Percentiles rank a stretch among this genome's conserved stretches.
Evolutionary conservation across 306 rosid genomes (phyloP).

Genomic region (Clitoria ternatea): DNA sequence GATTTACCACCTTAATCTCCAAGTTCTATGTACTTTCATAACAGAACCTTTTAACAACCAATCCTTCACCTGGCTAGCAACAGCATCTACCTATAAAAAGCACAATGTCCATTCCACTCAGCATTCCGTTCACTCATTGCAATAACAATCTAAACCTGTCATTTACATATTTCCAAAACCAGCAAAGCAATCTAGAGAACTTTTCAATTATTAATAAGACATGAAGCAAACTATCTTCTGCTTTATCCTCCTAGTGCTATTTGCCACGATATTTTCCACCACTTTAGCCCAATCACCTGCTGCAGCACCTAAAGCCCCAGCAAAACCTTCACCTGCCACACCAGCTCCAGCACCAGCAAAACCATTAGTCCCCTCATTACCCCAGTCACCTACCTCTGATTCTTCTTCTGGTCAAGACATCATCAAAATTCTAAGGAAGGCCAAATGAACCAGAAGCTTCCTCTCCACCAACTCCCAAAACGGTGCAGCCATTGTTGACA

Average conservation of each 20-base stretch:
- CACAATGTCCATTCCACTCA: not conserved
- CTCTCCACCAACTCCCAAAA: too few species aligned
- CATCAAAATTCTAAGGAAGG: conserved; percentile 52
- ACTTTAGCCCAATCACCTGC: conserved; percentile 41
- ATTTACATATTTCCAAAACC: conserved; percentile 5
- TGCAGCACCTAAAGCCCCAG: conserved; percentile 39
- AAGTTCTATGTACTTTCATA: too few species aligned
- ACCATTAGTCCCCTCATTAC: conserved; percentile 34
- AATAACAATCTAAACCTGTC: not conserved
- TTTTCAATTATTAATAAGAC: not conserved
- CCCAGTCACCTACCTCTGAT: conserved; percentile 31
- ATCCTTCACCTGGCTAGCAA: conserved; percentile 30
- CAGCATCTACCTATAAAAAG: too few species aligned
- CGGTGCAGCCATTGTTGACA: too few species aligned
- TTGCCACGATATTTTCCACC: not conserved
- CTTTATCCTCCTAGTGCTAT: not conserved
- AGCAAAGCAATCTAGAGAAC: not conserved
- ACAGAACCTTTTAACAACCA: too few species aligned
- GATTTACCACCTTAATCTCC: too few species aligned
- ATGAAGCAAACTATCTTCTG: conserved; percentile 32
- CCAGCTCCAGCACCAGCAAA: conserved; percentile 32
- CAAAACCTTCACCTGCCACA: conserved; percentile 6
- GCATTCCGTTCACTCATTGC: not conserved
- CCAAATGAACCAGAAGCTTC: too few species aligned
- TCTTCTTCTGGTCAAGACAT: conserved; percentile 40